phyloP scores from a whole-genome alignment of 305 asterid genomes.

The Striga hermonthica region DNA sequence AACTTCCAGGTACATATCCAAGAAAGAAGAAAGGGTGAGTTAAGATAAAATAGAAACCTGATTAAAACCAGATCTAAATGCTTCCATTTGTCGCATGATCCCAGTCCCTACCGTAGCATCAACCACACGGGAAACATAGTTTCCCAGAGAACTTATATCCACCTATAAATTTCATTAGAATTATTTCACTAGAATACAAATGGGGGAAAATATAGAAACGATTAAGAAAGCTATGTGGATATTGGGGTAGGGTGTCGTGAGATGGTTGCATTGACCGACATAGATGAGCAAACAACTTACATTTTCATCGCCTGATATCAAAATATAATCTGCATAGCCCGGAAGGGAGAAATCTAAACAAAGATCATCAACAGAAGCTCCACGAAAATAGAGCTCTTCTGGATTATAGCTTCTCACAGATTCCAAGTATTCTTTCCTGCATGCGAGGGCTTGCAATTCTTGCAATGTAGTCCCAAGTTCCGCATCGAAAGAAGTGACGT shows the following conservation, averaged over 20 bases:
- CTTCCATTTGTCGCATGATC: conserved; percentile 67
- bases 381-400: conserved; percentile 61
- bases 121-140: conserved; percentile 75
- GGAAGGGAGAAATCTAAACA: conserved; percentile 93
- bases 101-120: conserved; percentile 74
- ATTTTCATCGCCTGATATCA: conserved; percentile 65
- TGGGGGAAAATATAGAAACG: background rate
- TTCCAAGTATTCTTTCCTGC: conserved; percentile 53
- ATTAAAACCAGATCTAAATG: conserved; percentile 81
- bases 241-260: conserved; percentile 14
- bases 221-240: background rate
- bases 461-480: conserved; percentile 69
- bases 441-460: conserved; percentile 71
- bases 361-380: conserved; percentile 77
- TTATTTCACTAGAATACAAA: conserved; percentile 21
- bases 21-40: background rate
- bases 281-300: conserved; percentile 41
- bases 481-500: conserved; percentile 59
- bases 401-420: conserved; percentile 47
- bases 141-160: conserved; percentile 69
- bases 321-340: conserved; percentile 78
- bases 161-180: conserved; percentile 49
- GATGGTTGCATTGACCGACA: conserved; percentile 5
- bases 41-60: conserved; percentile 47
- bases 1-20: background rate